Conservation (phyloP, 345 rosid species). For the Physaria fendleri region DNA sequence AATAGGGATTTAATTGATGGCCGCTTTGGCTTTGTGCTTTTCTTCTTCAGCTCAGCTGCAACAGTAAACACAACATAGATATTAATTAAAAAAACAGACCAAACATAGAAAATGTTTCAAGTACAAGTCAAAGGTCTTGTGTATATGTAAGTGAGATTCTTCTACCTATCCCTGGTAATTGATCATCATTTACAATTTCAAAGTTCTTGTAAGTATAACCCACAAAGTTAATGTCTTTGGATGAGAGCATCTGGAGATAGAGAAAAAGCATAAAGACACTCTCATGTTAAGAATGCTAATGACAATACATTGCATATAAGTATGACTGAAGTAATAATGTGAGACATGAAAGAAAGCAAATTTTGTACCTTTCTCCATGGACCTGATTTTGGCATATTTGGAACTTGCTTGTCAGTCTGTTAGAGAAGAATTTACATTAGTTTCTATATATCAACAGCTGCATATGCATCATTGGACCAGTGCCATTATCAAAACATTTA, state of each 20-base stretch:
- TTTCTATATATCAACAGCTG: not conserved
- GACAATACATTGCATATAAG: not conserved
- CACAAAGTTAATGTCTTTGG: slow-evolving; percentile 93
- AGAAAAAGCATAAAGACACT: not conserved
- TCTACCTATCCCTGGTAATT: slow-evolving; percentile 87
- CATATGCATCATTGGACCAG: not conserved
- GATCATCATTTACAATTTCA: slow-evolving; percentile 83
- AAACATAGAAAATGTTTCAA: not conserved
- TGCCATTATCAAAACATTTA: not conserved
- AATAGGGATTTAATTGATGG: slow-evolving; percentile 94
- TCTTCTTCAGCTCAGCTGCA: slow-evolving; percentile 82
- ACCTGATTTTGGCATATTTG: slow-evolving; percentile 51
- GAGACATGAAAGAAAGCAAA: not conserved
- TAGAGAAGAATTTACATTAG: slow-evolving; percentile 11
- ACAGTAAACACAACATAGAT: not conserved
- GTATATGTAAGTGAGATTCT: slow-evolving; percentile 7
- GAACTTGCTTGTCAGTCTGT: slow-evolving; percentile 64
- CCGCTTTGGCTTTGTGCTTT: slow-evolving; percentile 73
- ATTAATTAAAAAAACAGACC: not conserved
- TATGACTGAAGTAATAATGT: not conserved
- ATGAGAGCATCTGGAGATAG: slow-evolving; percentile 74
- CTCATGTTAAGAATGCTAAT: not conserved
- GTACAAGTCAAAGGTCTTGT: not conserved
- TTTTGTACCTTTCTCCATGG: slow-evolving; percentile 78
- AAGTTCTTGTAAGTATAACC: slow-evolving; percentile 98